Evolutionary conservation across 2,329 filamentous ascomycete species (phyloP), one percentile per base, ranked within the genome.

Genomic region (Rhinocladiella mackenziei): DNA sequence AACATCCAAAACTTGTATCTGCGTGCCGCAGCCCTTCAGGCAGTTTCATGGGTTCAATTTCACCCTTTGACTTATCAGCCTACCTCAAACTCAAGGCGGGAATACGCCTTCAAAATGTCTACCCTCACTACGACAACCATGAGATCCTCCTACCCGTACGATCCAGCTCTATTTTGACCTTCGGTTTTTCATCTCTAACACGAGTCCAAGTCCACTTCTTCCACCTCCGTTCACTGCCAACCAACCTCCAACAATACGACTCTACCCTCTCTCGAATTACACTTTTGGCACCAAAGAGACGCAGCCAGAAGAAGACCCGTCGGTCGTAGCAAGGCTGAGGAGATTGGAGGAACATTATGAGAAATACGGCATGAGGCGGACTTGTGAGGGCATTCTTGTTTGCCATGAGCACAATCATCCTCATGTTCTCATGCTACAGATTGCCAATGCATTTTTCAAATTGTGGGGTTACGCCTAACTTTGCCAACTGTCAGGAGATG

Each of bases 331-430:
- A 44, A 85, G 92, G 2, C 74, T 98, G 55, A 89, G 91, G 72
- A 83, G 92, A 6, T 77, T 98, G n/a, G 89, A 97, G 65, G 89
- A 97, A 64, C 89, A 98, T 69, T 98, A 94, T 66, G 75, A 79
- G 20, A 76, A 83, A 53, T 82, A 97, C 73, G 92, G 92, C 61
- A 98, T 98, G 92, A 84, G 92, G 45, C 83, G 92, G 43, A 97
- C 92, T 13, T 96, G 91, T 67, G 92, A 98, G 71, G 92, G 89
- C 59, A 88, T 98, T 58, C 78, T 98, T 35, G 88, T 98, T 57
- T 98, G 92, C 71, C 92, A 98, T 66, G 92, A 98, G 70, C 91
- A 97, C 74, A 97, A 96, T 70, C 92, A 97, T 67, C 92, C 92
- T 10, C 92, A 98, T 67, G 94, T 98, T 54, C 74, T 98, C 56